Evolutionary conservation across 129 eudicot genomes (phyloP), one percentile per base, ranked within the genome.

Genomic region (Flaveria bidentis): DNA sequence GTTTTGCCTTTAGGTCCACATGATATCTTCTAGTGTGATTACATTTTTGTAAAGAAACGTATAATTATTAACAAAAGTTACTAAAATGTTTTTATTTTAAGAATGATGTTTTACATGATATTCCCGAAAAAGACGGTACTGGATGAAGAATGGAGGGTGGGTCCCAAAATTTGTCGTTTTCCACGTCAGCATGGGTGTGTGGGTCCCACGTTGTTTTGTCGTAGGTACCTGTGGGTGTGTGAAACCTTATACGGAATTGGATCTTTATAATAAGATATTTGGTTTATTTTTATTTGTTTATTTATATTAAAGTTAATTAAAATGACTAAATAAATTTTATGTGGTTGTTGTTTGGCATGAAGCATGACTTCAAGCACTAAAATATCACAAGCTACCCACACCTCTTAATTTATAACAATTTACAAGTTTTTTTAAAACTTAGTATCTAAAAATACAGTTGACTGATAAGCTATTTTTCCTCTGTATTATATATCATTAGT

Each of bases 161-260:
- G 15, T 9, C 39, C 39, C 39, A 33, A 25, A 3, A 0, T 2
- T 61, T 13, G 42, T 25, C 67, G 67, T 61, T 61, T 26, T 25
- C 10, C 42, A 26, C 67, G 67, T 61, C 67, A 26, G 41, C 41
- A 13, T 26, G 9, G 6, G 36, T 42, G 12, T 23, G 67, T 26
- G 67, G 67, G 18, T 61, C 42, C 67, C 18, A 4, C 9, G 18
- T 30, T 57, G 4, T 57, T 52, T 52, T 30, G 22, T 63, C 69
- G 69, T 62, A 33, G 28, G 42, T 5, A 25, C 67, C 69, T 46
- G 67, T 28, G 69, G 69, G 69, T 6, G 69, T 63, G 69, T 63
- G 69, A 63, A 63, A 61, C n/a, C 4, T 26, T 6, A 0, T 5
- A 6, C 5, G 69, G 45, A 63, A 63, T 28, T 63, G 69, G 46